phyloP scores from a whole-genome alignment of 2,329 filamentous ascomycete species.

The Lachnellula suecica region DNA sequence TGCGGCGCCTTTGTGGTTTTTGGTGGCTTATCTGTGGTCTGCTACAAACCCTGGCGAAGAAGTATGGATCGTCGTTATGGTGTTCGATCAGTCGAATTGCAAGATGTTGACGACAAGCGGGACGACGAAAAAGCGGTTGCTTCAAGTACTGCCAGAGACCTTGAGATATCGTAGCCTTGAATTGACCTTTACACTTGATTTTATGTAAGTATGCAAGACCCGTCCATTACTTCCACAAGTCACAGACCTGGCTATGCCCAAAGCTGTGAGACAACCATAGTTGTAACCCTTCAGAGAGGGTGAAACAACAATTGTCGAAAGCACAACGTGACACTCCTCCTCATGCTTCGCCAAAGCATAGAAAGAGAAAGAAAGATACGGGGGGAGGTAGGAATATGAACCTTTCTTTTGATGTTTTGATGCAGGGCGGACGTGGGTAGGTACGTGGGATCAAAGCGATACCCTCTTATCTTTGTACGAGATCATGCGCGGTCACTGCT shows the following conservation, averaged over 20 bases:
- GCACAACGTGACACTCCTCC: too few relatives aligned
- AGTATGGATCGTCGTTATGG: slow-evolving; percentile 40
- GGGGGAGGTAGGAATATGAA: too few relatives aligned
- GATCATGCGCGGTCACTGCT: too few relatives aligned
- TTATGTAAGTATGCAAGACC: neutral
- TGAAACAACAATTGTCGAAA: neutral
- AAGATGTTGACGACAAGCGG: neutral
- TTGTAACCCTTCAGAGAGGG: neutral
- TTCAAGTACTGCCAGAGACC: neutral
- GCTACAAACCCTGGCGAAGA: slow-evolving; percentile 80
- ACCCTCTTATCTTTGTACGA: too few relatives aligned
- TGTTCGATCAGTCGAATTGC: neutral
- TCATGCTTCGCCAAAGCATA: too few relatives aligned
- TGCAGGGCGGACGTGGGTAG: too few relatives aligned
- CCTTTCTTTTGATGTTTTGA: too few relatives aligned
- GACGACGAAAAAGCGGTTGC: neutral
- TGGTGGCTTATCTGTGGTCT: slow-evolving; percentile 57
- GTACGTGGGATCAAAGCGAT: too few relatives aligned
- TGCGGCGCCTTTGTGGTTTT: slow-evolving; percentile 82
- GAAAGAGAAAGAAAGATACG: too few relatives aligned
- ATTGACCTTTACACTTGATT: neutral
- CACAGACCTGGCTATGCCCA: neutral
- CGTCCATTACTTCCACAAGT: neutral
- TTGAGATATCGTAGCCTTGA: neutral
- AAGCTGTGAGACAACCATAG: neutral